A percentile compares a stretch with the other conserved stretches of the same genome.
Conservation (phyloP, 2,329 filamentous ascomycete species). For the Penicillium sp. region DNA sequence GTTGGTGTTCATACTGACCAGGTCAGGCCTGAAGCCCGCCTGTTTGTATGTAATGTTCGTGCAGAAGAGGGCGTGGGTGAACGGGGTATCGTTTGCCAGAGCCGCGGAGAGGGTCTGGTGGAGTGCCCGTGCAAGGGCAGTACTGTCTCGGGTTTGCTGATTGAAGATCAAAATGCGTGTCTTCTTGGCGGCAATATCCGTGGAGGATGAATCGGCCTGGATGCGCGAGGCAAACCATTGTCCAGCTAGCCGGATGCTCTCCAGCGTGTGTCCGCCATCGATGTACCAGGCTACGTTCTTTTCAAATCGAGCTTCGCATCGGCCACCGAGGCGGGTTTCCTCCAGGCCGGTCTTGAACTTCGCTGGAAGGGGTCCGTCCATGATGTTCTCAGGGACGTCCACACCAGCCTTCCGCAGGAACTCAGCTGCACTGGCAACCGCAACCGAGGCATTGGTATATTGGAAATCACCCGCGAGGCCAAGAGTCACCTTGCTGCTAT, state of each 20-base stretch:
- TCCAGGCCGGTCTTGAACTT: constrained; percentile 67
- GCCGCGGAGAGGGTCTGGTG: constrained; percentile 56
- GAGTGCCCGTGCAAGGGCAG: constrained; percentile 63
- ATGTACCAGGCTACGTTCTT: constrained; percentile 71
- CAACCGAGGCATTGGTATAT: constrained; percentile 63
- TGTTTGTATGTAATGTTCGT: constrained; percentile 70
- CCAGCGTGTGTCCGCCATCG: constrained; percentile 84
- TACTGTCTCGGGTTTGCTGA: constrained; percentile 81
- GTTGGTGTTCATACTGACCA: constrained; percentile 64
- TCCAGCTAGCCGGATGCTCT: constrained; percentile 75
- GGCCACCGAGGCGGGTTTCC: constrained; percentile 68
- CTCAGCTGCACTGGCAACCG: constrained; percentile 51
- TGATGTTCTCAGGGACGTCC: constrained; percentile 39
- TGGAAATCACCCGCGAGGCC: constrained; percentile 65
- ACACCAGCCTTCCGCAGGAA: constrained; percentile 41
- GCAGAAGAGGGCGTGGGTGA: constrained; percentile 77
- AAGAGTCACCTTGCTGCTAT: constrained; percentile 51
- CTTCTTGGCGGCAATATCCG: constrained; percentile 32
- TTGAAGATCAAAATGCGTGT: constrained; percentile 79
- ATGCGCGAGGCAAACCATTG: constrained; percentile 69
- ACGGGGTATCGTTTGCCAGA: constrained; percentile 49
- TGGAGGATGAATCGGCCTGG: constrained; percentile 36
- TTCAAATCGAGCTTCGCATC: constrained; percentile 70
- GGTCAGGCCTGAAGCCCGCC: constrained; percentile 63
- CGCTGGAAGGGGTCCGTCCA: constrained; percentile 53